Evolutionary conservation across 176 grass and related monocot genomes (phyloP), one percentile per base, ranked within the genome.

Genomic region (Oryza officinalis): DNA sequence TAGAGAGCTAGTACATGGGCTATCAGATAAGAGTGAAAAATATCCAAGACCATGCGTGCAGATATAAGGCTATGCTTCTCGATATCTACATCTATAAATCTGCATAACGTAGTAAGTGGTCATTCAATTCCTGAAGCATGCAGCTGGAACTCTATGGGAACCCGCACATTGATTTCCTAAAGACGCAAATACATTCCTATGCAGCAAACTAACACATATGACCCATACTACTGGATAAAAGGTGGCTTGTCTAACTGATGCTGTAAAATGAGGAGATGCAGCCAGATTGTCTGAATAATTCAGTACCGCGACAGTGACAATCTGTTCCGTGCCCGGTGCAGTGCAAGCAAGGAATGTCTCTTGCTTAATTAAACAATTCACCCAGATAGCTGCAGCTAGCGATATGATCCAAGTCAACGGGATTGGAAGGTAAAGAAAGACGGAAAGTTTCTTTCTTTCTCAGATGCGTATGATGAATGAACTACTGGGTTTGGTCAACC

Each of bases 81-180:
- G 82, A 83, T 75, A 54, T 84, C 81, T 13, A 33, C 73, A 69
- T 77, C 64, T 84, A 77, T 23, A 54, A 61, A 11, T 25, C 57
- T 61, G n/a, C 57, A 25, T n/a, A 59, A 59, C 54, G 18, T 52
- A 50, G 30, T 33, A n/a, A n/a, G 44, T 76, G 72, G 63, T n/a
- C 28, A 37, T 76, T 27, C 33, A 20, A 68, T 76, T 57, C 45
- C 27, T 76, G 82, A 41, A 57, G 37, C 37, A 67, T 27, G 28
- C 71, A 38, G 59, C 81, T 52, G n/a, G 28, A 65, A 14, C 82
- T 76, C 75, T 41, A 37, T 68, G 27, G 0, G 67, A 77, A 30
- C 22, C 17, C 5, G 11, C 33, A 15, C 11, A 77, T 84, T 43
- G 33, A 77, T 77, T 84, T 69, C 64, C 63, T 11, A 69, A 84